phyloP scores from a whole-genome alignment of 2,329 filamentous ascomycete species.

The Pestalotiopsis sp. region DNA sequence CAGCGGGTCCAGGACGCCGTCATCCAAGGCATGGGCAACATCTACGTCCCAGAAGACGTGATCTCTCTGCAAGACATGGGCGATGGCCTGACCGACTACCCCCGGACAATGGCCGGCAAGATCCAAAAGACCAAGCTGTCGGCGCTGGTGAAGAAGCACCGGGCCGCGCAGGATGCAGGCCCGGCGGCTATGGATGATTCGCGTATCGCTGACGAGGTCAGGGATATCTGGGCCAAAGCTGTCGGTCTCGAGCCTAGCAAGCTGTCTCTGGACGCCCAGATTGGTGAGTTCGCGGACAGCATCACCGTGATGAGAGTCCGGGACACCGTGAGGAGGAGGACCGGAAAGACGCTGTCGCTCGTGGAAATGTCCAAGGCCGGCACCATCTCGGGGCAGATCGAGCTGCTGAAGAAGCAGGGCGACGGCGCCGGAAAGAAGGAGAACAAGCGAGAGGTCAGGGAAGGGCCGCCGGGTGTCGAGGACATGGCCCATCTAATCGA shows the following conservation, averaged over 20 bases:
- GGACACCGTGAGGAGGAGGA: not conserved
- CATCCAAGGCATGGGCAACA: constrained; percentile 7
- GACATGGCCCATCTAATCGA: constrained; percentile 17
- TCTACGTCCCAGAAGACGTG: constrained; percentile 11
- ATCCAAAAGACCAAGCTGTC: constrained; percentile 12
- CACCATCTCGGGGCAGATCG: constrained; percentile 19
- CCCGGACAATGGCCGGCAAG: constrained; percentile 14
- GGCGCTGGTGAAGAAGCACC: constrained; percentile 8
- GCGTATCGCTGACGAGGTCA: not conserved
- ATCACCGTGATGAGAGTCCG: constrained; percentile 12
- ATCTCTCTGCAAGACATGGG: constrained; percentile 10
- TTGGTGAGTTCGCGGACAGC: constrained; percentile 13
- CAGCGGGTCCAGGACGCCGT: constrained; percentile 10
- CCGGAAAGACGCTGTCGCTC: constrained; percentile 4
- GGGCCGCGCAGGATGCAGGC: not conserved
- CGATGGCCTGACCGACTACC: not conserved
- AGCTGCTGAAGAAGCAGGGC: constrained; percentile 11
- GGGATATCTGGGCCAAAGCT: constrained; percentile 11
- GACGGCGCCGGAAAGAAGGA: not conserved
- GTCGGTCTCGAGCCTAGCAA: constrained; percentile 9
- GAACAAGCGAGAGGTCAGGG: not conserved
- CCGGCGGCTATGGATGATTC: not conserved
- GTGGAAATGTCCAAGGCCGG: constrained; percentile 8
- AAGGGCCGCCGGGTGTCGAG: constrained; percentile 14
- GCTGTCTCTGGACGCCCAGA: constrained; percentile 4